These are phyloP conservation scores for Ustilago trichophora DNA, from an alignment of 1,284 basidiomycete genomes.

Conservation along the genomic window DNA sequence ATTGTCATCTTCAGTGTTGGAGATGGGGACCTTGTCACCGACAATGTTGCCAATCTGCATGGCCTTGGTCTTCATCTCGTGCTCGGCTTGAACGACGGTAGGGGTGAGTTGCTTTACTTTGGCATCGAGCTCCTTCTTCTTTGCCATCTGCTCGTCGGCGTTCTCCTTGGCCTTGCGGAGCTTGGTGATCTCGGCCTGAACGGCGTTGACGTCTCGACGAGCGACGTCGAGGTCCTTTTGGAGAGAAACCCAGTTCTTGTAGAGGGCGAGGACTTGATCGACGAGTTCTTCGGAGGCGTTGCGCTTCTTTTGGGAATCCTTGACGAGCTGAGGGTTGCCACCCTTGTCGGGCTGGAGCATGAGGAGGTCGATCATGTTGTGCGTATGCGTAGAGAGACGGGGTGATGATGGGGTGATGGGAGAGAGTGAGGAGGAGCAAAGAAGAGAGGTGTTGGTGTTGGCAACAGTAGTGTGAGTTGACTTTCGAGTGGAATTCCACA, in stretches of 20 bases:
- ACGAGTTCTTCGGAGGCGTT: conserved; percentile 88
- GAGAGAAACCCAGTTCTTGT: conserved; percentile 88
- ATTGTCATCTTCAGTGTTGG: conserved; percentile 95
- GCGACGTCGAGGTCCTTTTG: conserved; percentile 83
- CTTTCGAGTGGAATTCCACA: no score
- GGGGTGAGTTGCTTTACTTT: conserved; percentile 78
- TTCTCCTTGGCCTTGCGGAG: conserved; percentile 95
- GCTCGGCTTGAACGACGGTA: conserved; percentile 73
- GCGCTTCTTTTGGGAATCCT: conserved; percentile 90
- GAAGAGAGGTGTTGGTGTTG: no score
- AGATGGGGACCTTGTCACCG: conserved; percentile 84
- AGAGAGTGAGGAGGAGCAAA: neutral
- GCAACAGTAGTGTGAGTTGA: no score
- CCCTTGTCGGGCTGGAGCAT: conserved; percentile 71
- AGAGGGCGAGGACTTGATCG: conserved; percentile 91
- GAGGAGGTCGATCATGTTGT: conserved; percentile 51
- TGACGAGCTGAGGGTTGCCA: conserved; percentile 90
- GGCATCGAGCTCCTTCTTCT: conserved; percentile 80
- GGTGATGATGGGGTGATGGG: neutral
- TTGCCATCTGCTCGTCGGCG: conserved; percentile 82
- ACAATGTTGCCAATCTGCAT: conserved; percentile 90
- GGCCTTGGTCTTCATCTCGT: conserved; percentile 81
- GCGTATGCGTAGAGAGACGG: neutral
- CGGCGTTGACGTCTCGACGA: conserved; percentile 83
- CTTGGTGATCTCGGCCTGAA: conserved; percentile 90